Evolutionary conservation across 2,329 filamentous ascomycete genomes (phyloP).

Genomic region (Xylariaceae sp.): DNA sequence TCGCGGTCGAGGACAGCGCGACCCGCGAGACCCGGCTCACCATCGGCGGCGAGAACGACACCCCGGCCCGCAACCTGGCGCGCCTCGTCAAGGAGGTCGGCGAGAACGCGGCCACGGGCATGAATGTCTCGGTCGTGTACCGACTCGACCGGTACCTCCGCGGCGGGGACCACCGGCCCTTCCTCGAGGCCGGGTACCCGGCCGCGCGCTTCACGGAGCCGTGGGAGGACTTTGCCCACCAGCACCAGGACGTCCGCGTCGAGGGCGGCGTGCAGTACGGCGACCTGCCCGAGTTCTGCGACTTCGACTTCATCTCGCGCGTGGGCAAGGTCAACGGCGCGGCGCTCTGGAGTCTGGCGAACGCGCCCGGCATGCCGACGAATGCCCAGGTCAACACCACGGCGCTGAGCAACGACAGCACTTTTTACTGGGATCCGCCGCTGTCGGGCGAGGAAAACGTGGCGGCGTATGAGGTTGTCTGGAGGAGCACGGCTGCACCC

Average conservation of each 20-base stretch:
- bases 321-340: conserved; percentile 53
- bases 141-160: conserved; percentile 43
- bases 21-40: conserved; percentile 34
- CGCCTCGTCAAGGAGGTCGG: conserved; percentile 52
- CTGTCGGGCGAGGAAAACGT: conserved; percentile 25
- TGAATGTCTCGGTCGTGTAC: conserved; percentile 54
- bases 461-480: conserved; percentile 51
- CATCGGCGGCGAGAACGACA: conserved; percentile 52
- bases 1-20: conserved; percentile 33
- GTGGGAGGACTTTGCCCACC: conserved; percentile 52
- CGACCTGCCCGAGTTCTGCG: conserved; percentile 52
- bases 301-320: conserved; percentile 49
- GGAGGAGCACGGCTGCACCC: conserved; percentile 45
- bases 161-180: background rate
- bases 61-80: conserved; percentile 49
- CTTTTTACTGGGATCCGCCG: conserved; percentile 45
- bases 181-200: conserved; percentile 41
- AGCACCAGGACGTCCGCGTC: conserved; percentile 51
- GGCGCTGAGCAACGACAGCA: conserved; percentile 43
- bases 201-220: conserved; percentile 55
- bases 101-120: conserved; percentile 44
- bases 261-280: conserved; percentile 46
- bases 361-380: conserved; percentile 43
- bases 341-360: conserved; percentile 48
- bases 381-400: conserved; percentile 47